Base-by-base conservation (phyloP, 2,329 filamentous ascomycete species). In the Esteya vermicola region DNA sequence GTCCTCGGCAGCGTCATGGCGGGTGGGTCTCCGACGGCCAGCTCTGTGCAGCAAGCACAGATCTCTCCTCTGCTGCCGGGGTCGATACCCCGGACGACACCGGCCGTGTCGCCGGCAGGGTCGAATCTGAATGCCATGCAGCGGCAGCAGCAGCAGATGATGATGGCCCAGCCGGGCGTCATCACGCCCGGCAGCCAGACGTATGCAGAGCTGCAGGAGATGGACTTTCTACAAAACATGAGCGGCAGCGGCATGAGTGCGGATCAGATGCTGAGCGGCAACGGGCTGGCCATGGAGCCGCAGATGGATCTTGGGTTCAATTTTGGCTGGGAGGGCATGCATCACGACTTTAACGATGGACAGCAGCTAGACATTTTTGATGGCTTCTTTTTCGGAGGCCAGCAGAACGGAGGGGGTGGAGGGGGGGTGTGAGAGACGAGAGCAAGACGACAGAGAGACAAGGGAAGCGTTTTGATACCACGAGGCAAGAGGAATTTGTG, bases 381-480 rank as follows among this genome's bases (percentile, higher is more conserved):
- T 52, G 75, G 75, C 0, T 84, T 84, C 54, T 82, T 81, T 60
- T 81, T 82, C 53, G 77, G 78, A 1, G 70, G 68, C 1, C 68
- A 68, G 47, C 62, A 61, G 45, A 56, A 60, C 10, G 53, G 54
- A 6, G 51, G 50, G 23, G 54, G 54, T 12, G 51, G 47, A 4
- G 42, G 25, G 38, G 44, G n/a, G 36, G 35, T 10, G 18, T 16
- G 12, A 12, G 19, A 19, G n/a, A 8, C 12, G 9, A 20, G 31
- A 5, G 18, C n/a, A 28, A 13, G n/a, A n/a, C n/a, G n/a, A n/a
- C n/a, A n/a, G n/a, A n/a, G n/a, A n/a, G n/a, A n/a, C n/a, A n/a
- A n/a, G n/a, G n/a, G n/a, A n/a, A n/a, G n/a, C n/a, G n/a, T n/a
- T n/a, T n/a, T n/a, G n/a, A n/a, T n/a, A n/a, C n/a, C n/a, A n/a